Evolutionary conservation across 345 rosid species (phyloP), one percentile per base, ranked within the genome.

Genomic region (Bretschneidera sinensis): DNA sequence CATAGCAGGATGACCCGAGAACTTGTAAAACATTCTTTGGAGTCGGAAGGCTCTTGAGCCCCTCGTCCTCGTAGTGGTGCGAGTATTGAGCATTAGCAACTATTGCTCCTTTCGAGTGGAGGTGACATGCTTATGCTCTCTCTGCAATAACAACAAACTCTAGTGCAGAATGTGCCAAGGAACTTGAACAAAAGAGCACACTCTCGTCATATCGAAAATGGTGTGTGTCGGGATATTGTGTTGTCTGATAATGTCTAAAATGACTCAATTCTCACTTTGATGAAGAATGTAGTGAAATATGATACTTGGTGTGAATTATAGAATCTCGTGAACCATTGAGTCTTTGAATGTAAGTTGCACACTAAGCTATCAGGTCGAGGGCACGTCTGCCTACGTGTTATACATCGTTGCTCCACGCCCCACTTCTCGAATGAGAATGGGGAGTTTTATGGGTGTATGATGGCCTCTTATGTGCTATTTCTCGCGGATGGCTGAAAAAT

Each of bases 301-400:
- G 68, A 64, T 47, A 53, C 54, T 45, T 45, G 52, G 63, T 60
- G 43, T 60, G 39, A 60, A 60, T 60, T 60, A 17, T n/a, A n/a
- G n/a, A n/a, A n/a, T n/a, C n/a, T n/a, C n/a, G n/a, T n/a, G n/a
- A n/a, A n/a, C n/a, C n/a, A n/a, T n/a, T n/a, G n/a, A n/a, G n/a
- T n/a, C n/a, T n/a, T n/a, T n/a, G n/a, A n/a, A n/a, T n/a, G n/a
- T n/a, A 68, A 52, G 61, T 62, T 69, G 39, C 18, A 35, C 43
- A 24, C 49, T 20, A 60, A 49, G 73, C 58, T 53, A 19, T 28
- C 5, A 17, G 6, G 34, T 19, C 17, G 55, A 69, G 73, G 73
- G 68, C 68, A 63, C 39, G 50, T 25, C 55, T 57, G 24, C 55
- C 50, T 57, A 43, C 59, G 63, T 69, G 62, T 69, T 67, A 67